Conservation (phyloP, 495 filamentous ascomycete species). For the Chaetomium tenue region DNA sequence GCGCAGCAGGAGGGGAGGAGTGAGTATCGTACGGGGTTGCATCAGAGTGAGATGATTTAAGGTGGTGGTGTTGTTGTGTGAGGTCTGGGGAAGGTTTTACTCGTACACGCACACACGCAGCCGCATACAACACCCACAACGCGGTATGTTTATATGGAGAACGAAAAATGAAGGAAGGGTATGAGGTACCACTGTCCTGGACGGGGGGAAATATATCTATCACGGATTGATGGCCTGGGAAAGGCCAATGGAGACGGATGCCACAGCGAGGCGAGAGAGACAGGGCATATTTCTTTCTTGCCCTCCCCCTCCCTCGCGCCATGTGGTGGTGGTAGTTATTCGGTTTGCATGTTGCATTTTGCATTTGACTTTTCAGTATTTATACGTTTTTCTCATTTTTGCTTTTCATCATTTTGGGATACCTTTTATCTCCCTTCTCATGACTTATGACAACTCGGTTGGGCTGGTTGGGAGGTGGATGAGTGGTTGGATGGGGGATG, state of each 20-base stretch:
- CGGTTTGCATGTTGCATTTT: slow-evolving; percentile 4
- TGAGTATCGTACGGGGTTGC: slow-evolving; percentile 46
- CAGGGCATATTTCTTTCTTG: neutral
- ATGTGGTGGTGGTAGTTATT: neutral
- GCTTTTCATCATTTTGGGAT: slow-evolving; percentile 1
- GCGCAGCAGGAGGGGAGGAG: slow-evolving; percentile 32
- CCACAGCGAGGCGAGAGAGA: neutral
- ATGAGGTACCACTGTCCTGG: neutral
- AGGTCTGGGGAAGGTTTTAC: too few relatives aligned
- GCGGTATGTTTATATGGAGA: too few relatives aligned
- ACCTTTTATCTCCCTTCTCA: slow-evolving; percentile 7
- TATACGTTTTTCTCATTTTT: neutral
- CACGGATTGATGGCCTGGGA: neutral
- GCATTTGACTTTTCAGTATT: neutral
- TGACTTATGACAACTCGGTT: slow-evolving; percentile 8
- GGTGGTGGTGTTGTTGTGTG: too few relatives aligned
- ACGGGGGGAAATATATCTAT: neutral
- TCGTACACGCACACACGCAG: too few relatives aligned
- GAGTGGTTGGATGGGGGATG: neutral
- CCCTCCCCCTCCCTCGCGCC: neutral
- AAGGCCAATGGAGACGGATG: neutral
- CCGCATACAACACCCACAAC: too few relatives aligned
- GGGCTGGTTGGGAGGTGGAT: neutral
- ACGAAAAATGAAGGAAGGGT: neutral
- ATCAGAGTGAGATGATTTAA: slow-evolving; percentile 49